Base-by-base conservation (phyloP, 2,329 filamentous ascomycete species). In the Hypoxylon sp. region DNA sequence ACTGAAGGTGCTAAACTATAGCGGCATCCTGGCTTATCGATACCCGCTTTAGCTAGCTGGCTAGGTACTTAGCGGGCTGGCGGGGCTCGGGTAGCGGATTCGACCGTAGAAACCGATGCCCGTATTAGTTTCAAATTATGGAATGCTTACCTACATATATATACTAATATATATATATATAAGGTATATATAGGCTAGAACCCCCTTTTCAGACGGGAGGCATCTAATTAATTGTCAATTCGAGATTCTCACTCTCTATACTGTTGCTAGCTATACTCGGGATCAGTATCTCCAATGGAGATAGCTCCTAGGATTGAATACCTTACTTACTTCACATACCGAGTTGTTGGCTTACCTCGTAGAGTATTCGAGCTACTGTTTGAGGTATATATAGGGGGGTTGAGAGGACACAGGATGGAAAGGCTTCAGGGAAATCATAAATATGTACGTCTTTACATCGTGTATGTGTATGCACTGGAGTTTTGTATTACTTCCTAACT, bases 401-500 rank as follows among this genome's bases (percentile, higher is more conserved):
- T 9, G 19, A 38, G 19, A 2, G 17, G 14, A 25, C 46, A 14
- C 23, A 48, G 23, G 11, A 28, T 13, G 13, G n/a, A 28, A 25
- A 25, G 25, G 13, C 13, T 28, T 7, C 25, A 43, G 38, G 9
- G 5, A 23, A 10, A 32, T 32, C 4, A 41, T n/a, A 41, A n/a
- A 9, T 43, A 21, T 43, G 17, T 21, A 43, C 17, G 38, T 43
- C 19, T 43, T 17, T 19, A 1, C 19, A 10, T 17, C 38, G n/a
- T 21, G 17, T 50, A 45, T 52, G 32, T 13, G 21, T 67, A 59
- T 62, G 25, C 56, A 63, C 56, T 50, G 56, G 65, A 63, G 65
- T 69, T 50, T 56, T 60, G 13, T 41, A 62, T 65, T 70, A 64
- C 38, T 56, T 63, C 55, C 59, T 19, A 61, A 65, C 49, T 70